These are phyloP conservation scores for Zygoascus ofunaensis DNA, from an alignment of 805 yeast genomes.

Conservation along the genomic window DNA sequence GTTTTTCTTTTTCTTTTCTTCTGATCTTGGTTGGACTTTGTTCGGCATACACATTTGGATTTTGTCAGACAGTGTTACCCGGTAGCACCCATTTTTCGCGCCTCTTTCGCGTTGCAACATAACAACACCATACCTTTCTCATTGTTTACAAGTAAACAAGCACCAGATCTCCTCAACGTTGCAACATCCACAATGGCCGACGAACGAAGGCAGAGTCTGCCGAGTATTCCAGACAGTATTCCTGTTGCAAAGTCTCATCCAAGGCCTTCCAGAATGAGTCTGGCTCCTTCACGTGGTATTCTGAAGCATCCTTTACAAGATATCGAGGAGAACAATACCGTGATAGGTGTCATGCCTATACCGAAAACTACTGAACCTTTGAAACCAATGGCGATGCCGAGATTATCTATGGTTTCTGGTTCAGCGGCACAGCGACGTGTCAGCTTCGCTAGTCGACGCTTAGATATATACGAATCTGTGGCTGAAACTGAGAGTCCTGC, in stretches of 20 bases:
- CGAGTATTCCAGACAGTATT: neutral
- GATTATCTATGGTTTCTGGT: conserved; percentile 21
- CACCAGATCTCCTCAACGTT: too few relatives aligned
- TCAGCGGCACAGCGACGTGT: conserved; percentile 42
- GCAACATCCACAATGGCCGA: neutral
- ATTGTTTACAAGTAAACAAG: too few relatives aligned
- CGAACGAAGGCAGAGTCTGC: neutral
- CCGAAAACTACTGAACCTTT: conserved; percentile 5
- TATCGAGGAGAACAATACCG: conserved; percentile 27
- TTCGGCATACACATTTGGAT: too few relatives aligned
- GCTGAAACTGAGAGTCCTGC: neutral
- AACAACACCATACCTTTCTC: too few relatives aligned
- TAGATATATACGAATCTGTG: conserved; percentile 1
- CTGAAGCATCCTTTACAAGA: conserved; percentile 25
- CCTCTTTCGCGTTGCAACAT: neutral
- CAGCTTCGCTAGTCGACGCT: conserved; percentile 59
- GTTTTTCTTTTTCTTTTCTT: too few relatives aligned
- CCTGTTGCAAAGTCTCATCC: neutral
- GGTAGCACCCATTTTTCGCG: too few relatives aligned
- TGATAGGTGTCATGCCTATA: conserved; percentile 30
- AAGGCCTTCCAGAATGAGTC: conserved; percentile 24
- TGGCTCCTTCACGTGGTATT: conserved; percentile 34
- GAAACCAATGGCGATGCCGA: conserved; percentile 11
- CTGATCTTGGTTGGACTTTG: too few relatives aligned
- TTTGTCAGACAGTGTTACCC: neutral